Base-by-base conservation (phyloP, 179 eudicot genomes). In the Beta corolliflora region DNA sequence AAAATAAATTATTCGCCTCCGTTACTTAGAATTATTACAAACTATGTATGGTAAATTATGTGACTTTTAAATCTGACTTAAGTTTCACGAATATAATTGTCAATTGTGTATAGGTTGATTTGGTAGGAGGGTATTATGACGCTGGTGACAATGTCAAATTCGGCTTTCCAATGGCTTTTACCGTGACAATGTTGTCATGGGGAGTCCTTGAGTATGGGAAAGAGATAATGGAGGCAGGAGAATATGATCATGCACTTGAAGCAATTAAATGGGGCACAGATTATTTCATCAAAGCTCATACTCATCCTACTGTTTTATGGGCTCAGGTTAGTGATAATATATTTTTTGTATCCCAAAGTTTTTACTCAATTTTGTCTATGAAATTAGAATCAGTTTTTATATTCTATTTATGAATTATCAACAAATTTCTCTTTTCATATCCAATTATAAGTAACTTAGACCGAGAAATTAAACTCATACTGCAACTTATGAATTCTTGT, bases 221-320 rank as follows among this genome's bases (percentile, higher is more conserved):
- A 11, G 84, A 89, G 3, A 80, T 92, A 10, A 83, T 60, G 58
- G 81, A 79, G 4, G 89, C 88, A 25, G 94, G 92, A 8, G 96
- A 93, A 77, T 81, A 86, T 78, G 81, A 81, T 56, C 93, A 92
- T 69, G 91, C 96, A 5, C 76, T 89, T 58, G 96, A 93, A 80
- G 93, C 97, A 0, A 92, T 93, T 69, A 92, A 91, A 75, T 93
- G 98, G 98, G 98, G 97, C 5, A 92, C 97, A 23, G 94, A 93
- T 86, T 93, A 93, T 80, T 93, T 93, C 92, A 91, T 93, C 80
- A 87, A 87, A 66, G 77, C 89, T 75, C 89, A 86, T 78, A 65
- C 89, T 48, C 80, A 75, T 46, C 86, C 89, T 48, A 81, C 69
- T 52, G 83, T 86, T 1, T 73, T 86, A 45, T 84, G 89, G 89